Evolutionary conservation across 140 eudicot genomes (phyloP).

Genomic region (Bidens hawaiensis): DNA sequence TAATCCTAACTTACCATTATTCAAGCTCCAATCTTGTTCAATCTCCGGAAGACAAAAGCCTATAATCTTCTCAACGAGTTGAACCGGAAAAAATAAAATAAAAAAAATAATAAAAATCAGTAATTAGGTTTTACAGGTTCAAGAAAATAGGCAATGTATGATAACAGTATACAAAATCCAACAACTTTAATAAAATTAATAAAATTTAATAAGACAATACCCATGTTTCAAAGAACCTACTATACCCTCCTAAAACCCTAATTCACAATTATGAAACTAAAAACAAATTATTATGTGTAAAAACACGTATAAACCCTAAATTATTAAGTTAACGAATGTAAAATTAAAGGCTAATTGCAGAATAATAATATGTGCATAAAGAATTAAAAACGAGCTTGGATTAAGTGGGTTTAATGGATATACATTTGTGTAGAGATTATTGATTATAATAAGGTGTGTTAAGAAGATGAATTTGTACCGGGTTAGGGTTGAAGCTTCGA

Average conservation of each 20-base stretch:
- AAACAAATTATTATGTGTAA: no score
- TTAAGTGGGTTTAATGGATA: not conserved
- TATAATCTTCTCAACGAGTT: conserved; percentile 7
- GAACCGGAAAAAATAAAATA: conserved; percentile 14
- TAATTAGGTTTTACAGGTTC: not conserved
- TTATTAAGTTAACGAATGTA: not conserved
- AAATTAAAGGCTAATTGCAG: not conserved
- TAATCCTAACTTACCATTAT: conserved; percentile 17
- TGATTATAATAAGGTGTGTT: not conserved
- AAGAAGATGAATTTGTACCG: not conserved
- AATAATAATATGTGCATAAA: not conserved
- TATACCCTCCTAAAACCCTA: conserved; percentile 29
- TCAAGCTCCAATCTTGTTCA: conserved; percentile 7
- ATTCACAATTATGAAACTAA: not conserved
- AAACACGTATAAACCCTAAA: not conserved
- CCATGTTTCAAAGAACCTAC: conserved; percentile 23
- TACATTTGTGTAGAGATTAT: not conserved
- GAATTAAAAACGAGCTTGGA: not conserved
- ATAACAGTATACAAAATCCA: not conserved
- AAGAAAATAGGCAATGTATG: conserved; percentile 5
- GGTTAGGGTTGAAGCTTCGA: conserved; percentile 8
- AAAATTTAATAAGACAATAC: not conserved
- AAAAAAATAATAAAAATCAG: not conserved
- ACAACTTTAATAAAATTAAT: no score
- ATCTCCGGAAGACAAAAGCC: conserved; percentile 3